Percentiles rank a stretch among this genome's conserved stretches.
Evolutionary conservation across 176 grass and related monocot genomes (phyloP).

Genomic region (Rhynchospora tenuis): DNA sequence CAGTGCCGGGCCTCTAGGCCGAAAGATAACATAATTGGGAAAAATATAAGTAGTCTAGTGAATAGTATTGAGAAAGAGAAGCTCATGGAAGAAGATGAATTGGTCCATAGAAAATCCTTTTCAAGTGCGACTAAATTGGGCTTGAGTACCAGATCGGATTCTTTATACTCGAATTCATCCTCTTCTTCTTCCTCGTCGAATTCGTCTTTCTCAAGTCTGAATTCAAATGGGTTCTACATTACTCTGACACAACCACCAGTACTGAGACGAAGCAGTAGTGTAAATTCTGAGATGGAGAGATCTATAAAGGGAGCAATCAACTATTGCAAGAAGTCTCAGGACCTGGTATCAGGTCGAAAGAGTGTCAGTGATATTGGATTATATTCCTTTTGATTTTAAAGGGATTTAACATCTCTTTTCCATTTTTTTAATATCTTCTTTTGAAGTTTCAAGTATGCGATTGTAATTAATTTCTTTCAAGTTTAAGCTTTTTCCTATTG

Average conservation of each 20-base stretch:
- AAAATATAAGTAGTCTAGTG: conserved; percentile 21
- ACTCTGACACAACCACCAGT: conserved; percentile 18
- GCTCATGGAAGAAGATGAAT: conserved; percentile 37
- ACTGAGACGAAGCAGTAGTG: conserved; percentile 81
- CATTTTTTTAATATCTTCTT: background rate
- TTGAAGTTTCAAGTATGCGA: background rate
- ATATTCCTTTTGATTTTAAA: background rate
- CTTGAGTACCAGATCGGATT: conserved; percentile 38
- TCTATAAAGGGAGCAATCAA: conserved; percentile 86
- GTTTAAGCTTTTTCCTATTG: background rate
- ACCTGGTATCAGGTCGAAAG: conserved; percentile 55
- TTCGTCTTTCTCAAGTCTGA: conserved; percentile 47
- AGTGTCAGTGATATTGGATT: conserved; percentile 68
- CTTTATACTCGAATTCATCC: conserved; percentile 22
- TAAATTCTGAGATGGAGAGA: conserved; percentile 71
- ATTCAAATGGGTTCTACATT: conserved; percentile 40
- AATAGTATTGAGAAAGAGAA: background rate
- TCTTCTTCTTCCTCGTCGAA: conserved; percentile 33
- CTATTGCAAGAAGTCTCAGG: conserved; percentile 93
- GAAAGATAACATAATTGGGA: conserved; percentile 44
- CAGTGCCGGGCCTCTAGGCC: conserved; percentile 24
- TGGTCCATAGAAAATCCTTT: conserved; percentile 62
- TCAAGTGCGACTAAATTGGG: conserved; percentile 53
- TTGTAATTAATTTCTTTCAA: background rate
- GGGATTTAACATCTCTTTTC: background rate